Base-by-base conservation (phyloP, 306 rosid species). In the Trifolium subterraneum region DNA sequence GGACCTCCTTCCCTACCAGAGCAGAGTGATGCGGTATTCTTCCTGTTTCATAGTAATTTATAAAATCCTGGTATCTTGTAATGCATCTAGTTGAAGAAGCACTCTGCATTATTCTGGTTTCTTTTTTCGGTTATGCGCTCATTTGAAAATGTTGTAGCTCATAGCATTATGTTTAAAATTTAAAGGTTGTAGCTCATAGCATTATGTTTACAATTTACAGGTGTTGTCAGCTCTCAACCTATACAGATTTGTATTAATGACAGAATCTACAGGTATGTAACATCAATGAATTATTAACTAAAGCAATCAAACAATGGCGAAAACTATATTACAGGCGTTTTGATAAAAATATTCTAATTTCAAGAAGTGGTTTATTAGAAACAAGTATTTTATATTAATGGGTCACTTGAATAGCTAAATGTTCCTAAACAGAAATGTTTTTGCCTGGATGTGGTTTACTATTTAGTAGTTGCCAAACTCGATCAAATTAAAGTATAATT, bases 1-100 rank as follows among this genome's bases (percentile, higher is more conserved):
- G 97, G 99, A 47, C 97, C 96, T 87, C 99, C 98, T 69, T 58
- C 86, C 61, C 88, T 94, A 72, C 96, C 98, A 35, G 93, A 90
- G 82, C 87, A 88, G 56, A 78, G 85, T 77, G 99, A 94, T 64
- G 89, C 86, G 88, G 99, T 94, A 92, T 63, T 80, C 48, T 66
- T 56, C 72, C 39, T 60, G 29, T 74, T 82, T 76, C 19, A 7
- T 71, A 22, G 61, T 61, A 39, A 29, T 27, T 54, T 59, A 36
- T 20, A n/a, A 47, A 51, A 10, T 39, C 25, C 61, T 11, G 27
- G 36, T 76, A 31, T 59, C 62, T 72, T 76, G 54, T 18, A 70
- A 20, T 70, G 71, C 62, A 54, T 71, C 61, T 78, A 45, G 27
- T 58, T 58, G 75, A 70, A 61, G 44, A 61, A 63, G 52, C 72